phyloP scores from a whole-genome alignment of 2,329 filamentous ascomycete genomes.

The Xylariaceae sp. region DNA sequence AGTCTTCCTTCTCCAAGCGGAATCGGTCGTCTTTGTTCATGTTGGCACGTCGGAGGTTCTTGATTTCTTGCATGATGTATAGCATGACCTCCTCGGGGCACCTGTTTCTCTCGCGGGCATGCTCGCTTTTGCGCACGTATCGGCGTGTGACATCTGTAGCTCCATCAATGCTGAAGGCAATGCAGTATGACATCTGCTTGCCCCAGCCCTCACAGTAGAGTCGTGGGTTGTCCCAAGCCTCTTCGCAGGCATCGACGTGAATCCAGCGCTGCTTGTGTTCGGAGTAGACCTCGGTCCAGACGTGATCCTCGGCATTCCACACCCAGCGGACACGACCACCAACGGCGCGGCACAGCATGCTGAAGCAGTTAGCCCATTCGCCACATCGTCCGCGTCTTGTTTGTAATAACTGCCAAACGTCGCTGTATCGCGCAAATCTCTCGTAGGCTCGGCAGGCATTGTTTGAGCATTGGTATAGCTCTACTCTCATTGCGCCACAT shows the following conservation, averaged over 20 bases:
- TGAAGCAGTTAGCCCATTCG: conserved; percentile 98
- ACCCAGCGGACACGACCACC: conserved; percentile 93
- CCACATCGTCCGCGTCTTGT: conserved; percentile 82
- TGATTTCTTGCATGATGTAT: conserved; percentile 90
- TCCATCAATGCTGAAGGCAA: conserved; percentile 91
- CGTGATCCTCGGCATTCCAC: conserved; percentile 96
- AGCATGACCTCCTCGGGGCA: conserved; percentile 88
- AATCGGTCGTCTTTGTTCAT: conserved; percentile 84
- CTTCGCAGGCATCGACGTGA: conserved; percentile 94
- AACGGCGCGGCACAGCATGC: conserved; percentile 92
- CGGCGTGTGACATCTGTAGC: conserved; percentile 64
- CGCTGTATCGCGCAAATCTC: conserved; percentile 89
- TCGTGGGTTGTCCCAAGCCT: conserved; percentile 89
- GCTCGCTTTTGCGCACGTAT: conserved; percentile 69
- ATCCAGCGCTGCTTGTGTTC: conserved; percentile 92
- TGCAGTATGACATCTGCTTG: conserved; percentile 94
- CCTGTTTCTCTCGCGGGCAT: conserved; percentile 71
- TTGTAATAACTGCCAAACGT: conserved; percentile 89
- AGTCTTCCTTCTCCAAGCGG: conserved; percentile 76
- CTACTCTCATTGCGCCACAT: conserved; percentile 81
- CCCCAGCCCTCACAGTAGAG: conserved; percentile 94
- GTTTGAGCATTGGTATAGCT: conserved; percentile 84
- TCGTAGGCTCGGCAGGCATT: conserved; percentile 74
- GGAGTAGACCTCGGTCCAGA: conserved; percentile 97
- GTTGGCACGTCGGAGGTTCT: conserved; percentile 76